These are phyloP conservation scores for Suillus lakei DNA, from an alignment of 768 basidiomycete genomes.

Conservation along the genomic window DNA sequence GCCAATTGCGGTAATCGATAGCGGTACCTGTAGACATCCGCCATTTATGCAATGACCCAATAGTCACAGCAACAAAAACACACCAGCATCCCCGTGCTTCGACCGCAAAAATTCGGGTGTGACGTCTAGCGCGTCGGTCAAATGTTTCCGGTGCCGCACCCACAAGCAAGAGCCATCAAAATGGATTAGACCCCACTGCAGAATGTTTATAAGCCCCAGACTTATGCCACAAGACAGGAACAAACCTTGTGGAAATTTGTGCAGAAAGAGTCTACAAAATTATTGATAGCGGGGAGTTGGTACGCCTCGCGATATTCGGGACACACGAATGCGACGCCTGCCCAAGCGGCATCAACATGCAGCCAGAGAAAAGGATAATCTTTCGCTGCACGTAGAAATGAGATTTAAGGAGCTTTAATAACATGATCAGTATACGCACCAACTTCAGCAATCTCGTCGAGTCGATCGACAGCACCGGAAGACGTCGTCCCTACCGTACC, in stretches of 20 bases:
- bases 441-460: constrained; percentile 74
- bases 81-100: constrained; percentile 76
- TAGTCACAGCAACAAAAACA: constrained; percentile 13
- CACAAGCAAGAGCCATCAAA: constrained; percentile 84
- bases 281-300: constrained; percentile 74
- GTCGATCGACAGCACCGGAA: constrained; percentile 85
- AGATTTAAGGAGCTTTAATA: background rate
- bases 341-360: constrained; percentile 93
- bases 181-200: constrained; percentile 86
- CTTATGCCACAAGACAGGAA: background rate
- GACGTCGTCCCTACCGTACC: constrained; percentile 91
- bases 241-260: constrained; percentile 90
- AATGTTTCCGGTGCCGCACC: constrained; percentile 72
- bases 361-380: constrained; percentile 74
- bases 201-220: background rate
- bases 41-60: background rate
- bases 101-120: constrained; percentile 86
- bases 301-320: constrained; percentile 73
- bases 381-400: constrained; percentile 48
- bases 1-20: constrained; percentile 90
- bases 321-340: constrained; percentile 79
- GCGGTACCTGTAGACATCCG: constrained; percentile 58
- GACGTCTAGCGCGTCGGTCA: constrained; percentile 84
- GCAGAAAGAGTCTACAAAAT: constrained; percentile 78
- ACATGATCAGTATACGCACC: constrained; percentile 46